Evolutionary conservation across 371 early-diverging fungal genomes (phyloP), one percentile per base, ranked within the genome.

Genomic region (Enteropsectra breve): DNA sequence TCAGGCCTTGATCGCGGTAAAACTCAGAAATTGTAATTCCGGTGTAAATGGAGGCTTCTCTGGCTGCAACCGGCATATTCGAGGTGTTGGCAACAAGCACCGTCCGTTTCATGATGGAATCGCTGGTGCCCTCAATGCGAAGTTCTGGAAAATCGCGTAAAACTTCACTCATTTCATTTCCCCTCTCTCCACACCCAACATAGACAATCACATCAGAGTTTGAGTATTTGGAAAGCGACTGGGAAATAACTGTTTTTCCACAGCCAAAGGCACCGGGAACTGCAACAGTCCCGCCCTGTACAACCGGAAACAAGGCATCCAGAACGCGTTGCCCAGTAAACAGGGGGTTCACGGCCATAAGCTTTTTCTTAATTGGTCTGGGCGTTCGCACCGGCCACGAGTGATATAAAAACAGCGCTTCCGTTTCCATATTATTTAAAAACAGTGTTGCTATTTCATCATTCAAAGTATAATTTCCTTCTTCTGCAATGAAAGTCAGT

Each of bases 1-100:
- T 88, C 85, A 88, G 89, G 75, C 99, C 99, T 82, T 93, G 94
- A 82, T 98, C 99, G 84, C 99, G 89, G 89, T 94, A 96, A 84
- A 94, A 98, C 83, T 98, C 99, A 36, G 94, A 90, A n/a, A 98
- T 84, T 0, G 97, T 97, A 76, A 98, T 98, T 56, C 99, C 99
- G 43, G 99, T 98, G 84, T 98, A 98, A 74, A 98, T 98, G 52
- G 95, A 94, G 24, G 99, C 99, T 84, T 98, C 97, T 83, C 99
- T 90, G 67, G 99, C 99, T 76, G 99, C 97, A 61, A 98, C 99
- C 73, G 99, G 99, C 99, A 98, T 98, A 86, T 98, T 98, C 77
- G 97, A 96, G 13, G 99, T 98, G 83, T 98, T 98, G 69, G 97
- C 99, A 8, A 98, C 94, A 34, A 98, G 84, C 18, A 96, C 92